Percentiles rank a stretch among this genome's conserved stretches.
Conservation (phyloP, 2,329 filamentous ascomycete species). For the Sclerotinia glacialis region DNA sequence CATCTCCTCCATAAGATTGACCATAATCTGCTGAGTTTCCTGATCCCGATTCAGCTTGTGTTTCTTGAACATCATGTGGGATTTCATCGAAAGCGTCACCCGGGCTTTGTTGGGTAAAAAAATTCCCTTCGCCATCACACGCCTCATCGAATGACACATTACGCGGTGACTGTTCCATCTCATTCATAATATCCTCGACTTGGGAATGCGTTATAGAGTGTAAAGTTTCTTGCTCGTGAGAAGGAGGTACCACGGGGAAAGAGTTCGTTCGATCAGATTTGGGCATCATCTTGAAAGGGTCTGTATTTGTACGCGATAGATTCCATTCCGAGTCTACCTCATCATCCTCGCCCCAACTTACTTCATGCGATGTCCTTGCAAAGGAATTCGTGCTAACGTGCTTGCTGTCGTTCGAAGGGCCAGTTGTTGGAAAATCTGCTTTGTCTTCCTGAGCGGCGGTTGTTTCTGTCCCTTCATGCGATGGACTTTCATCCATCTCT, state of each 20-base stretch:
- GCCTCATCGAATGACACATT: constrained; percentile 41
- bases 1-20: constrained; percentile 32
- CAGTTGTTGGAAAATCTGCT: constrained; percentile 31
- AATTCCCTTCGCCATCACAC: constrained; percentile 46
- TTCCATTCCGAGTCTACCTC: constrained; percentile 54
- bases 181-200: constrained; percentile 52
- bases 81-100: constrained; percentile 32
- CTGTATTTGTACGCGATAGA: constrained; percentile 50
- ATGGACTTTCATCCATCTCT: constrained; percentile 33
- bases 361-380: constrained; percentile 60
- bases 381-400: constrained; percentile 63
- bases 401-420: constrained; percentile 44
- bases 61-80: constrained; percentile 1
- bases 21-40: constrained; percentile 25
- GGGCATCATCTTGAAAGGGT: constrained; percentile 60
- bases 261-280: constrained; percentile 59
- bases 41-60: constrained; percentile 10
- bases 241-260: constrained; percentile 56
- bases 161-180: constrained; percentile 45
- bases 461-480: constrained; percentile 25
- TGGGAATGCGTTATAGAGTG: constrained; percentile 49
- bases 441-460: constrained; percentile 26
- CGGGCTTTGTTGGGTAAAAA: constrained; percentile 44
- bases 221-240: constrained; percentile 37
- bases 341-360: constrained; percentile 58